These are phyloP conservation scores for Pichia eremophila DNA, from an alignment of 805 yeast species.

Conservation along the genomic window DNA sequence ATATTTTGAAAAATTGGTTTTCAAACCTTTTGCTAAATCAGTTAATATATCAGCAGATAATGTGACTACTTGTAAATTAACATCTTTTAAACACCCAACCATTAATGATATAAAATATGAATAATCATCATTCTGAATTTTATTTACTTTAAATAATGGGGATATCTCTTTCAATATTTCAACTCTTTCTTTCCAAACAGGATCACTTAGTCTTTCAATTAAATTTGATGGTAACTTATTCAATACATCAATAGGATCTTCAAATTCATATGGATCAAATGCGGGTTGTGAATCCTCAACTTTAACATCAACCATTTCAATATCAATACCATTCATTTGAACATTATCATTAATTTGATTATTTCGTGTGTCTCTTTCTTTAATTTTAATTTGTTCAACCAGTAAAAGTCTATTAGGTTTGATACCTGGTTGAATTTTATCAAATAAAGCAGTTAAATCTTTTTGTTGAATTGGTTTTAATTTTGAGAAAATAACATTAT, in stretches of 20 bases:
- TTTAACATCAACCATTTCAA: slow-evolving; percentile 27
- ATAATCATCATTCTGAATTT: slow-evolving; percentile 52
- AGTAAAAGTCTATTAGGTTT: slow-evolving; percentile 48
- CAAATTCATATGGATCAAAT: slow-evolving; percentile 61
- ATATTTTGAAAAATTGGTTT: slow-evolving; percentile 46
- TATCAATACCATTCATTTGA: slow-evolving; percentile 25
- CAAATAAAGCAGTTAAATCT: slow-evolving; percentile 66
- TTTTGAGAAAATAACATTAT: slow-evolving; percentile 50
- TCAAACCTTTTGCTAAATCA: slow-evolving; percentile 56
- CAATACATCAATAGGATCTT: slow-evolving; percentile 61
- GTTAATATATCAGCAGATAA: slow-evolving; percentile 62
- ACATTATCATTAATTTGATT: slow-evolving; percentile 10
- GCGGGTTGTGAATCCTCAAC: slow-evolving; percentile 14
- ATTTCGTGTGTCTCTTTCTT: slow-evolving; percentile 3
- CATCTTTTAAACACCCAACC: slow-evolving; percentile 75
- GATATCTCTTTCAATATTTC: slow-evolving; percentile 65
- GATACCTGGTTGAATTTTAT: slow-evolving; percentile 33
- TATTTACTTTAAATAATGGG: slow-evolving; percentile 45
- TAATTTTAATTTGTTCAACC: slow-evolving; percentile 25
- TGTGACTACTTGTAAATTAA: slow-evolving; percentile 79
- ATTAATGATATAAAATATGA: slow-evolving; percentile 49
- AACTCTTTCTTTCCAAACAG: slow-evolving; percentile 88
- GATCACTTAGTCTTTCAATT: slow-evolving; percentile 40
- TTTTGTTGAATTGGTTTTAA: slow-evolving; percentile 89
- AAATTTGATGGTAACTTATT: slow-evolving; percentile 56